These are phyloP conservation scores for Zanthoxylum bungeanum DNA, from an alignment of 345 rosid genomes.

Conservation along the genomic window DNA sequence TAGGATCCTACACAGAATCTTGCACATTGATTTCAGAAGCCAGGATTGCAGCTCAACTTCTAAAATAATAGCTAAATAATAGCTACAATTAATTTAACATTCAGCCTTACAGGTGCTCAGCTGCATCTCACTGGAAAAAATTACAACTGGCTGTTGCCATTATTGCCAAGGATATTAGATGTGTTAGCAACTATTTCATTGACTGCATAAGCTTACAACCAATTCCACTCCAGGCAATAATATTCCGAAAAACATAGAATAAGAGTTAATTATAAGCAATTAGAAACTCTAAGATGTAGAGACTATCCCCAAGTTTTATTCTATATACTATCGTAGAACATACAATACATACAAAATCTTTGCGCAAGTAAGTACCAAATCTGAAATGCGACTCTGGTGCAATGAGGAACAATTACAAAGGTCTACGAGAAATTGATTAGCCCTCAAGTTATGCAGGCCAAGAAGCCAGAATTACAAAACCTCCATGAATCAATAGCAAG, in stretches of 20 bases:
- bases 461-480: too few relatives aligned
- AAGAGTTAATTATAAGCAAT: neutral
- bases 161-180: neutral
- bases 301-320: too few relatives aligned
- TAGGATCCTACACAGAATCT: constrained; percentile 10
- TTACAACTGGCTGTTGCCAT: neutral
- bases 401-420: neutral
- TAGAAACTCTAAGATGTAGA: neutral
- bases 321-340: too few relatives aligned
- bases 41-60: neutral
- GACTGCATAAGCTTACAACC: neutral
- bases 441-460: too few relatives aligned
- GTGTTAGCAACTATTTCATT: neutral
- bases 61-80: neutral
- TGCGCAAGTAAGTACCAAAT: too few relatives aligned
- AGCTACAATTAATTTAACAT: too few relatives aligned
- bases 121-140: neutral
- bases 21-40: neutral
- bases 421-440: neutral
- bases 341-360: too few relatives aligned
- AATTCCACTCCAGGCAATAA: neutral
- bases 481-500: neutral
- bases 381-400: too few relatives aligned
- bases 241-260: too few relatives aligned
- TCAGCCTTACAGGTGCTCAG: neutral